Conservation (phyloP, 148 eudicot genomes). For the Arctostaphylos glauca region DNA sequence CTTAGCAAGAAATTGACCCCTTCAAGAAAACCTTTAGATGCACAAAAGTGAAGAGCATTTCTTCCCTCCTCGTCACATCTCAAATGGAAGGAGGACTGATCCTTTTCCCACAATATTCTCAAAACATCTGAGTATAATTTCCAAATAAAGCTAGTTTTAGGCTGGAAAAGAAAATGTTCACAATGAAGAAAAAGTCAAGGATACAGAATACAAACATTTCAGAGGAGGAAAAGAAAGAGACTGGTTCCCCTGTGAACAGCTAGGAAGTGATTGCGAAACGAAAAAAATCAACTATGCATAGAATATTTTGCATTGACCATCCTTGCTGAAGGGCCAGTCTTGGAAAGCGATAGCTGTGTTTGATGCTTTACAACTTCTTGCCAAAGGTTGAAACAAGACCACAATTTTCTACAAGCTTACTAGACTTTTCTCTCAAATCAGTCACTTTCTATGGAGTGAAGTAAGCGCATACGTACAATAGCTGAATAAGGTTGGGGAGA, state of each 20-base stretch:
- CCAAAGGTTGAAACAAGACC: background rate
- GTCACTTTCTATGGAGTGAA: background rate
- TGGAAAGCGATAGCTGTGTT: background rate
- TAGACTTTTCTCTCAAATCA: background rate
- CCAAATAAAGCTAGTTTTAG: background rate
- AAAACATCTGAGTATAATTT: constrained; percentile 11
- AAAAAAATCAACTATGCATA: background rate
- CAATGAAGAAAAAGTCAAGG: too few relatives aligned
- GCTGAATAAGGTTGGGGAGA: background rate
- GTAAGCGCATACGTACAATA: background rate
- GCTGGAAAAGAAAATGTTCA: too few relatives aligned
- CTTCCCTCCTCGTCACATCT: constrained; percentile 13
- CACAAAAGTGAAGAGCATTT: constrained; percentile 25
- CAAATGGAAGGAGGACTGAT: constrained; percentile 15
- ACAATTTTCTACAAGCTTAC: background rate
- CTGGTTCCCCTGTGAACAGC: background rate
- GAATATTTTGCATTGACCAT: background rate
- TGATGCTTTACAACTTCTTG: background rate
- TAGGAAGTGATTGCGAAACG: background rate
- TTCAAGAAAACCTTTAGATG: constrained; percentile 16
- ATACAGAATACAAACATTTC: too few relatives aligned
- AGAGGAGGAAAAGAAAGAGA: background rate
- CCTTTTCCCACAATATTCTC: constrained; percentile 20
- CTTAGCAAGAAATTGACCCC: constrained; percentile 25
- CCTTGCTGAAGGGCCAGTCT: background rate